Percentiles rank a stretch among this genome's conserved stretches.
Conservation (phyloP, 352 stramenopile species). For the Thalassiosira exigua region DNA sequence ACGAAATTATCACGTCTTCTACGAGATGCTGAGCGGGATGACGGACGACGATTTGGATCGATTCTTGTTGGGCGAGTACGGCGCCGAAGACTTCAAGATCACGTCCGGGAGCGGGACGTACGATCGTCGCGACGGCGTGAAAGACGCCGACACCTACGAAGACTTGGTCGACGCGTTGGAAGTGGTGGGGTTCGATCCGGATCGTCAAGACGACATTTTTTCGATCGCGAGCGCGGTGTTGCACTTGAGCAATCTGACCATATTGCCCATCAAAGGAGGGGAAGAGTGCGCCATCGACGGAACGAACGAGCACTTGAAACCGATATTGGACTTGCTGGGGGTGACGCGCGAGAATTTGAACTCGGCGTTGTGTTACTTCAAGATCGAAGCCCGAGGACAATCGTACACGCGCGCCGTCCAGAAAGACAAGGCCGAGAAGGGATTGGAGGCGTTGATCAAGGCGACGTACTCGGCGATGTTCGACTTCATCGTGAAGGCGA, state of each 20-base stretch:
- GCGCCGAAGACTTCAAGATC: slow-evolving; percentile 76
- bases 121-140: slow-evolving; percentile 79
- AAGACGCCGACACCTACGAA: slow-evolving; percentile 73
- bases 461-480: slow-evolving; percentile 96
- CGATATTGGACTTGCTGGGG: slow-evolving; percentile 90
- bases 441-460: slow-evolving; percentile 92
- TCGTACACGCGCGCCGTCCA: slow-evolving; percentile 76
- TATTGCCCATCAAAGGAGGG: slow-evolving; percentile 57
- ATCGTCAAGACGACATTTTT: slow-evolving; percentile 93
- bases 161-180: slow-evolving; percentile 71
- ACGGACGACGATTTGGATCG: slow-evolving; percentile 60
- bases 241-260: slow-evolving; percentile 92
- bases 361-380: slow-evolving; percentile 89
- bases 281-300: slow-evolving; percentile 88
- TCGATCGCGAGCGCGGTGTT: slow-evolving; percentile 90
- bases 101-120: slow-evolving; percentile 76
- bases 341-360: slow-evolving; percentile 89
- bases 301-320: slow-evolving; percentile 71
- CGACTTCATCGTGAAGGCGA: slow-evolving; percentile 92
- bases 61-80: slow-evolving; percentile 13
- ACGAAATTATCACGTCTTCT: slow-evolving; percentile 98
- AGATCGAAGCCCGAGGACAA: slow-evolving; percentile 93
- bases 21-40: slow-evolving; percentile 89
- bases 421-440: slow-evolving; percentile 85
- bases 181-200: slow-evolving; percentile 68